Base-by-base conservation (phyloP, 768 basidiomycete species). In the Exsudoporus frostii region DNA sequence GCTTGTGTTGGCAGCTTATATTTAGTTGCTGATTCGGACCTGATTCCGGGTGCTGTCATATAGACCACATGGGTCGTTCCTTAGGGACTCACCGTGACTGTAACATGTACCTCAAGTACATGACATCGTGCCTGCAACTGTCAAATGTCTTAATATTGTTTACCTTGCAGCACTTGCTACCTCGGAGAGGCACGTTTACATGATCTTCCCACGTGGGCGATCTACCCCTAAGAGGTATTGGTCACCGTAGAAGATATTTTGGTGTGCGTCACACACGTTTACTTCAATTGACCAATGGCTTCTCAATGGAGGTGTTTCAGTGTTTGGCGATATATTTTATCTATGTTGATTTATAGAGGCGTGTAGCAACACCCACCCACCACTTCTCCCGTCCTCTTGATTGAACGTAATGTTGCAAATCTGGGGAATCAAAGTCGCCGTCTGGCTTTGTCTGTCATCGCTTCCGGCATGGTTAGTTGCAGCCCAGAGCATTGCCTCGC, bases 401-500 rank as follows among this genome's bases (percentile, higher is more conserved):
- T 32, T 3, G 20, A 29, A 8, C 8, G 1, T 25, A 27, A 25
- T 36, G 40, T 15, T 42, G 2, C 38, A 11, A 32, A 34, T 50
- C 5, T 36, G 49, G 47, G 13, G 27, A 4, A 34, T 27, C n/a
- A n/a, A 40, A 17, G 0, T 44, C 17, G 8, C 34, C 3, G 20
- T 27, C 36, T 64, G 62, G 65, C 50, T 51, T 32, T 59, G 27
- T 25, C 45, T 67, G 25, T 20, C 53, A 7, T 47, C 38, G 0
- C 14, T 60, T 2, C 22, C 34, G 1, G 7, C 41, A 42, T 58
- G 45, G 56, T 48, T 53, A 2, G 62, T 44, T 11, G 32, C 52
- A 22, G 65, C 65, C 5, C 65, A 71, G 30, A 55, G 47, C n/a
- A 27, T 63, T 15, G 60, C 67, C 17, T 71, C 67, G 6, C 48